phyloP scores from a whole-genome alignment of 164 flowering plant genomes.

The Vitis amurensis region DNA sequence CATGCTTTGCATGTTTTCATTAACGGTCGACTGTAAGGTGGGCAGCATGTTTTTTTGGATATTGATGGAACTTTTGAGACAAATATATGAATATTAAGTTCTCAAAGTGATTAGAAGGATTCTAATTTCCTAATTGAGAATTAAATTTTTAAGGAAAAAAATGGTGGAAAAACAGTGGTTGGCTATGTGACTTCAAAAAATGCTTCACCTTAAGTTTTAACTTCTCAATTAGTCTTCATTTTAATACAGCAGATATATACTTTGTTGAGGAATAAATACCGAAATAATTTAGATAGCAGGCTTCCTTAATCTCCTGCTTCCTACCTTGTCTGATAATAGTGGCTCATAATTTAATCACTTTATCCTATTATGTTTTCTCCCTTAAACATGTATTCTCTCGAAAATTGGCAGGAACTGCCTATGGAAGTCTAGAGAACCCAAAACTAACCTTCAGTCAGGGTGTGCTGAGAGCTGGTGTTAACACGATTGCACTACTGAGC shows the following conservation, averaged over 20 bases:
- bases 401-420: conserved; percentile 58
- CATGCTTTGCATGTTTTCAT: conserved; percentile 74
- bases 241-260: too few relatives aligned
- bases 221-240: too few relatives aligned
- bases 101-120: too few relatives aligned
- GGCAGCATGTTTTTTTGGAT: not conserved
- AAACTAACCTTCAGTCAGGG: conserved; percentile 61
- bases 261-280: too few relatives aligned
- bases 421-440: conserved; percentile 77
- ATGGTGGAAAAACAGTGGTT: too few relatives aligned
- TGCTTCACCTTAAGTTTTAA: too few relatives aligned
- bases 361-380: not conserved
- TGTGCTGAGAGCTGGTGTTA: conserved; percentile 73
- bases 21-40: conserved; percentile 69
- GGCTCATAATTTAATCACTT: not conserved
- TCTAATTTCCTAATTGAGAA: too few relatives aligned
- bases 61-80: not conserved
- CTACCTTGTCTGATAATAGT: not conserved
- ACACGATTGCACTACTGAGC: conserved; percentile 80
- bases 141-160: too few relatives aligned
- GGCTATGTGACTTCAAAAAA: too few relatives aligned
- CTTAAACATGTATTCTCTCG: not conserved
- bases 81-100: not conserved
- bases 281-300: too few relatives aligned
- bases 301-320: too few relatives aligned